phyloP scores from a whole-genome alignment of 1,139 yeast species.

The Lodderomyces elongisporus region DNA sequence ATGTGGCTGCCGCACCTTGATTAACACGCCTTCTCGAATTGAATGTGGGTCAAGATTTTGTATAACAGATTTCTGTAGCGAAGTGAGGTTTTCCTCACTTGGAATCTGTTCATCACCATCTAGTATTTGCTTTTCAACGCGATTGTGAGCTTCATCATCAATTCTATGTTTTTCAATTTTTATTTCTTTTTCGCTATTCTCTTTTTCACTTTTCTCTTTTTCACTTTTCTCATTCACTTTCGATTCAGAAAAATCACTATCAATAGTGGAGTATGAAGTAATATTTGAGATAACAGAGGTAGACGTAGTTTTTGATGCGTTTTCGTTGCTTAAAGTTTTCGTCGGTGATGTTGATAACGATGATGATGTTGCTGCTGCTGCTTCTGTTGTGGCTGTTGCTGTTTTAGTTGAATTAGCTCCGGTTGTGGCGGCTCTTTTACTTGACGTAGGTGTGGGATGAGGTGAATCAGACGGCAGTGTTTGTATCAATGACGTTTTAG shows the following conservation, averaged over 20 bases:
- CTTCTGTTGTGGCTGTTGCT: not conserved
- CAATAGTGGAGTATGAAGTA: constrained; percentile 3
- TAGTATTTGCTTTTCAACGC: not conserved
- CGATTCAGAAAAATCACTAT: constrained; percentile 6
- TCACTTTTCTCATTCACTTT: not conserved
- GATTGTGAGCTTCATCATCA: not conserved
- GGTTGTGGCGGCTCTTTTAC: too few relatives aligned
- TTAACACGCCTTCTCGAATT: constrained; percentile 19
- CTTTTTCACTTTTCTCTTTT: too few relatives aligned
- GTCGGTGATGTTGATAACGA: too few relatives aligned
- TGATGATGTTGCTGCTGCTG: too few relatives aligned
- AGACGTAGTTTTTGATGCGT: constrained; percentile 1
- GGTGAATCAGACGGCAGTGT: not conserved
- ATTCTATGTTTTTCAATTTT: too few relatives aligned
- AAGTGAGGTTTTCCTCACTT: constrained; percentile 14
- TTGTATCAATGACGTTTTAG: not conserved
- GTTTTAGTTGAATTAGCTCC: not conserved
- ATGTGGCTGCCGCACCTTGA: constrained; percentile 14
- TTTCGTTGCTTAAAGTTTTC: not conserved
- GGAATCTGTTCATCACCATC: constrained; percentile 2
- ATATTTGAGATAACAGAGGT: not conserved
- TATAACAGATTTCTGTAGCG: constrained; percentile 33
- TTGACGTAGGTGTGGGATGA: too few relatives aligned
- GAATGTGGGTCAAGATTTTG: constrained; percentile 28
- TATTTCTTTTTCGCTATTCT: not conserved